Base-by-base conservation (phyloP, 768 basidiomycete genomes). In the Serpula lacrymans region DNA sequence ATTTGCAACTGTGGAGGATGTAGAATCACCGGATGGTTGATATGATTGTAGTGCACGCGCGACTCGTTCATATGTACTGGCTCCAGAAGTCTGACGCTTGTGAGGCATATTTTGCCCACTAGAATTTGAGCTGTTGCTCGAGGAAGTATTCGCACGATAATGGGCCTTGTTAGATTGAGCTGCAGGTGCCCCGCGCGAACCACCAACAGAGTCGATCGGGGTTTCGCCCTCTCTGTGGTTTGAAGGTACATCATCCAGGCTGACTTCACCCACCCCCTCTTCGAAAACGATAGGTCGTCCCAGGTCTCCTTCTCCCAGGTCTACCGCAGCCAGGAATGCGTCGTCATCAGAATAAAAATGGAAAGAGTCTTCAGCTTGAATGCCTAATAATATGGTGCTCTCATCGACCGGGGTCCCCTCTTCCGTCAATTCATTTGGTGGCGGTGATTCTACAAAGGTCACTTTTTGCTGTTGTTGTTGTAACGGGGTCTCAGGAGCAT, bases 331-430 rank as follows among this genome's bases (percentile, higher is more conserved):
- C 25, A 82, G 64, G 50, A 85, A 74, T 2, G 71, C 78, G 39
- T 80, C 84, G 39, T 87, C 85, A 28, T 88, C 82, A 1, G 82
- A 82, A 41, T 68, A 65, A 47, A 79, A 73, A 9, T 67, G 65
- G 46, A 74, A 80, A 0, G 70, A 47, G 13, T 66, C 66, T 1
- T 61, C 71, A 3, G 71, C 71, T 26, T 67, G 60, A 9, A 39
- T 43, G 18, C 51, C 50, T 25, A 45, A 34, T 24, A 43, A 25
- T 8, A 44, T 21, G 9, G n/a, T n/a, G n/a, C n/a, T n/a, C n/a
- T n/a, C n/a, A n/a, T 43, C 46, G 10, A 38, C 39, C 28, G 30
- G 5, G 20, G 39, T 10, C 20, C 39, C 34, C n/a, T 52, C 43
- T 2, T 31, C 47, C 13, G 37, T 23, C 21, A 39, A 17, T 8